Evolutionary conservation across 352 stramenopile genomes (phyloP).

Genomic region (Aphanomyces invadans): DNA sequence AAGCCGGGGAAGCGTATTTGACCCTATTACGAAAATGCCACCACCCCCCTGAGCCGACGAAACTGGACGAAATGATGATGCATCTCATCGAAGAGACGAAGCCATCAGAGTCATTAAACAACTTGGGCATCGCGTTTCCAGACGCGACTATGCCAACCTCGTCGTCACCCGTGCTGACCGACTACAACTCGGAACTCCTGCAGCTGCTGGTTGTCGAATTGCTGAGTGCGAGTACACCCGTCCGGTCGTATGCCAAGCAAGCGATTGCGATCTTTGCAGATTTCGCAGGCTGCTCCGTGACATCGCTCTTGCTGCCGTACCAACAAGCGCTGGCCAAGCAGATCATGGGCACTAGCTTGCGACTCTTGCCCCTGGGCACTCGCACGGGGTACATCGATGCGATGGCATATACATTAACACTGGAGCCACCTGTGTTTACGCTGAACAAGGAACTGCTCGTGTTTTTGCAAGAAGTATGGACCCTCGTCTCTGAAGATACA

Average conservation of each 20-base stretch:
- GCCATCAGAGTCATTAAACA: not conserved
- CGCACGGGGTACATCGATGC: slow-evolving; percentile 79
- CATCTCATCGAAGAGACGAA: slow-evolving; percentile 23
- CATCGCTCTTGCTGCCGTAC: slow-evolving; percentile 70
- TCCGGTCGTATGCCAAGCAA: slow-evolving; percentile 59
- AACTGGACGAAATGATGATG: slow-evolving; percentile 17
- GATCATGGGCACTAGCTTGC: slow-evolving; percentile 69
- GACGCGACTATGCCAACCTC: not conserved
- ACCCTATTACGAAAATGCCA: slow-evolving; percentile 39
- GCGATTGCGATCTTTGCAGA: slow-evolving; percentile 54
- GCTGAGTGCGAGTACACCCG: slow-evolving; percentile 60
- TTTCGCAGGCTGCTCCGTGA: slow-evolving; percentile 49
- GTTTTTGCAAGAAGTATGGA: slow-evolving; percentile 83
- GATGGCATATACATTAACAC: slow-evolving; percentile 67
- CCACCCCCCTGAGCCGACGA: not conserved
- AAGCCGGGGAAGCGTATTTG: slow-evolving; percentile 58
- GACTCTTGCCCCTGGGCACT: slow-evolving; percentile 54
- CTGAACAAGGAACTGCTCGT: slow-evolving; percentile 79
- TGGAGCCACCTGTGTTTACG: slow-evolving; percentile 71
- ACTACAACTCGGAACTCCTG: slow-evolving; percentile 65
- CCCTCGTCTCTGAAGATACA: slow-evolving; percentile 67
- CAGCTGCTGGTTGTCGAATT: slow-evolving; percentile 85
- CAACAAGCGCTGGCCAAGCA: slow-evolving; percentile 80
- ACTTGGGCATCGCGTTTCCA: not conserved
- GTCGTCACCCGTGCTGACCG: not conserved